These are phyloP conservation scores for Besnoitia besnoiti DNA, from an alignment of 169 alveolate species.

Conservation along the genomic window DNA sequence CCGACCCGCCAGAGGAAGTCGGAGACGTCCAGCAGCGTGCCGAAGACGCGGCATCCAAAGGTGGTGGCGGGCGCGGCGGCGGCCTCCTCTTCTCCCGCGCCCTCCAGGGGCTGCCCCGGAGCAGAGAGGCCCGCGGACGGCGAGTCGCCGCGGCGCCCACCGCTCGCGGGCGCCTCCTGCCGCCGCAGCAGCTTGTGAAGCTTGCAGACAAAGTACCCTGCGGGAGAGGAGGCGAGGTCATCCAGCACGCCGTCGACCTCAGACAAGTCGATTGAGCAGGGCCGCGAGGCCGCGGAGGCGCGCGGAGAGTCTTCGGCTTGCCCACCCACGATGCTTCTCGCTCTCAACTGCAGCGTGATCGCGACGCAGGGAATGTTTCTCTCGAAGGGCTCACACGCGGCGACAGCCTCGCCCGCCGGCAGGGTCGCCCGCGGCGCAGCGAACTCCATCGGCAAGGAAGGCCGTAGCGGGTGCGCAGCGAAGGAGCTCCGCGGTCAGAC, in stretches of 20 bases:
- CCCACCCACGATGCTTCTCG: background rate
- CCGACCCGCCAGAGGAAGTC: slow-evolving; percentile 8
- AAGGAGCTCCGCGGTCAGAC: no score
- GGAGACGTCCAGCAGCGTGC: background rate
- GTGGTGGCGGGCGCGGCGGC: background rate
- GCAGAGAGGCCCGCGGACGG: background rate
- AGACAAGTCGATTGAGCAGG: background rate
- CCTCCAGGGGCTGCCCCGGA: background rate
- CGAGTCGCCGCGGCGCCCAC: background rate
- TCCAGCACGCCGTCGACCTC: background rate
- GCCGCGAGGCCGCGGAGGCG: background rate
- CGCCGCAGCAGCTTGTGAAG: background rate
- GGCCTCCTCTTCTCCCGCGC: background rate
- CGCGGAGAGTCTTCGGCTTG: background rate
- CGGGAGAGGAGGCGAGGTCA: background rate
- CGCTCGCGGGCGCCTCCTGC: background rate
- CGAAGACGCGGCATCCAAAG: background rate
- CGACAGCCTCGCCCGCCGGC: background rate
- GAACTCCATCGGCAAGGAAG: no score
- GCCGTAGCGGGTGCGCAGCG: no score
- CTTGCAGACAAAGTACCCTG: background rate
- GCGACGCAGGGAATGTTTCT: background rate
- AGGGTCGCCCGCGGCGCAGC: no score
- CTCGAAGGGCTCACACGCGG: background rate
- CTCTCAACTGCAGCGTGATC: background rate